Evolutionary conservation across 495 filamentous ascomycete species (phyloP), one percentile per base, ranked within the genome.

Genomic region (Aspergillus olivimuriae): DNA sequence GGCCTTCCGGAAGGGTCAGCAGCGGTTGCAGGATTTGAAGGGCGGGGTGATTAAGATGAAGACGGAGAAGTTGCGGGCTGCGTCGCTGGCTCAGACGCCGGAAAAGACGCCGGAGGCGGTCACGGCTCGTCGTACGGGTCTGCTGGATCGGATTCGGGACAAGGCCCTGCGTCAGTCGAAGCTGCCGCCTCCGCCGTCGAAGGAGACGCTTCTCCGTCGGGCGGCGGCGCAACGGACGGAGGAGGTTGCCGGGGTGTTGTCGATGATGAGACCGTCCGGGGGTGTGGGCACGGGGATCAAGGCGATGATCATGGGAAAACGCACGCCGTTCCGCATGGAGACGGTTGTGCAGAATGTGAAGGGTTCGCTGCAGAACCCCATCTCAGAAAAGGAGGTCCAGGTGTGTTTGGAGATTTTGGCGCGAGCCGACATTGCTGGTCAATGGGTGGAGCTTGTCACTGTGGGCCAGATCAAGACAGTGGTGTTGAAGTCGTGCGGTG

Each of bases 1-100:
- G 4, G 43, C 61, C 4, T 65, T 71, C 43, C 61, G 66, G 12
- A 70, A 68, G 44, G 69, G 69, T 4, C 68, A 71, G 50, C 68
- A 71, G 53, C 62, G 69, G 28, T 49, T 73, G 35, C 69, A 73
- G 42, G 69, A 73, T 43, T 28, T 73, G 51, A 66, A 57, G 53
- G 62, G 63, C 9, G 67, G 67, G 31, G 53, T 71, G 4, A 65
- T 71, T 16, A 65, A 62, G 38, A 37, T 65, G 47, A 73, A 66
- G 34, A 63, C 60, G 8, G 64, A 70, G 43, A 60, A 47, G 34
- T 31, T 65, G 36, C 53, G 55, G 15, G 43, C 60, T 1, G 53
- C 58, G n/a, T 23, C 35, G 4, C 34, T 54, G 16, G 26, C 52
- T 2, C 41, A 39, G 16, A 30, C 31, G 19, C 32, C 46, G 1